Percentiles rank a stretch among this genome's conserved stretches.
Evolutionary conservation across 2,329 filamentous ascomycete genomes (phyloP).

Genomic region (Didymella exigua): DNA sequence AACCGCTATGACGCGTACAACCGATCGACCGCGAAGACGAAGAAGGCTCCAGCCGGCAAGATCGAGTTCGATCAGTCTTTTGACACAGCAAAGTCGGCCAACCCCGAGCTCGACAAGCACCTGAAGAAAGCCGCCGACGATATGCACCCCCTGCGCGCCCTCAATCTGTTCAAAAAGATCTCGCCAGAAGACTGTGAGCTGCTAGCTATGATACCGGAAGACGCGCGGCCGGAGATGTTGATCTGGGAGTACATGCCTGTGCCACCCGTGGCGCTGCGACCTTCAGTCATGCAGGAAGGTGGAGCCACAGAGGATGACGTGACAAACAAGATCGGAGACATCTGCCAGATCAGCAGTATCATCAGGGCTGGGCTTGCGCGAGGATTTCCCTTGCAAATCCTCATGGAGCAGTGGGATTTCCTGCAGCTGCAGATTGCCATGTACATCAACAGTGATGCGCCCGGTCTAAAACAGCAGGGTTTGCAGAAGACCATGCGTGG

Average conservation of each 20-base stretch:
- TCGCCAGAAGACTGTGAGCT: slow-evolving; percentile 86
- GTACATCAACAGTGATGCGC: slow-evolving; percentile 97
- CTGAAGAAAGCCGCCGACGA: slow-evolving; percentile 92
- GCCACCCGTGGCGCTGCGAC: slow-evolving; percentile 90
- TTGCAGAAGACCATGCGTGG: slow-evolving; percentile 89
- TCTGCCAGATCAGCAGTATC: slow-evolving; percentile 87
- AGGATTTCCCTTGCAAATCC: slow-evolving; percentile 82
- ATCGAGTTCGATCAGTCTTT: slow-evolving; percentile 86
- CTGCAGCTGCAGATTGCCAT: slow-evolving; percentile 93
- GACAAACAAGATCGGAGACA: slow-evolving; percentile 95
- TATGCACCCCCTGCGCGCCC: slow-evolving; percentile 82
- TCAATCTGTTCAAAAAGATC: slow-evolving; percentile 91
- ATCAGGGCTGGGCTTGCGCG: slow-evolving; percentile 82
- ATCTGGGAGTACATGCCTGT: slow-evolving; percentile 96
- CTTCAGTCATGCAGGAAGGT: slow-evolving; percentile 90
- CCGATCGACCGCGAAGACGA: slow-evolving; percentile 84
- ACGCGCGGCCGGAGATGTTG: slow-evolving; percentile 93
- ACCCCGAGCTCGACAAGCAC: slow-evolving; percentile 87
- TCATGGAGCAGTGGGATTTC: slow-evolving; percentile 99
- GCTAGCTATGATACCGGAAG: slow-evolving; percentile 82
- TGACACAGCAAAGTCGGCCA: slow-evolving; percentile 74
- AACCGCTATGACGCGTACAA: slow-evolving; percentile 91
- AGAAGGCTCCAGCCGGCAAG: slow-evolving; percentile 81
- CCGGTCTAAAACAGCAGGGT: slow-evolving; percentile 85
- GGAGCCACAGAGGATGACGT: slow-evolving; percentile 96